Percentiles rank a stretch among this genome's conserved stretches.
Evolutionary conservation across 192 early-diverging fungal species (phyloP).

Genomic region (Coemansia sp.): DNA sequence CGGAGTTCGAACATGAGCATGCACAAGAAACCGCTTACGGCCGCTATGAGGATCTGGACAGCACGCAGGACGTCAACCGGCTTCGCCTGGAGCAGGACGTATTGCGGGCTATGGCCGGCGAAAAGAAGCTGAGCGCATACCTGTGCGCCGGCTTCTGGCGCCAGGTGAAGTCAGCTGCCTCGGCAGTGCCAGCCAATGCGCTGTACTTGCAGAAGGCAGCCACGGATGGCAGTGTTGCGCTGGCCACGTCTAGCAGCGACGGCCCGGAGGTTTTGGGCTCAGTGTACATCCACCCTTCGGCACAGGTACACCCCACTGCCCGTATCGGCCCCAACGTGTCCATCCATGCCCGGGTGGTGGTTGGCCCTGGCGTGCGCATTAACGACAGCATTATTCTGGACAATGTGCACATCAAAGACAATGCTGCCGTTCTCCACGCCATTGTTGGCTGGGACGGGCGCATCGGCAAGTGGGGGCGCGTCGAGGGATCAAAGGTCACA

Average conservation of each 20-base stretch:
- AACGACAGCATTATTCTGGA: conserved; percentile 93
- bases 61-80: conserved; percentile 56
- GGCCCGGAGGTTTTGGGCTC: conserved; percentile 83
- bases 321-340: conserved; percentile 96
- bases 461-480: conserved; percentile 89
- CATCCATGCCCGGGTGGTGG: conserved; percentile 82
- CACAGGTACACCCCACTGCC: conserved; percentile 87
- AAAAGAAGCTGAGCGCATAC: conserved; percentile 83
- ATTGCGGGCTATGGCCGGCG: conserved; percentile 76
- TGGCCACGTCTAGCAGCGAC: conserved; percentile 22
- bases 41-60: conserved; percentile 35
- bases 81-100: conserved; percentile 94
- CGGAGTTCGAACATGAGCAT: conserved; percentile 48
- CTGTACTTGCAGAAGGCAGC: conserved; percentile 85
- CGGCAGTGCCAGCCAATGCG: conserved; percentile 91
- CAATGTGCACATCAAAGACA: conserved; percentile 86
- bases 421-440: conserved; percentile 80
- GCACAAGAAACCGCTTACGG: conserved; percentile 57
- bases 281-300: conserved; percentile 94
- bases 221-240: conserved; percentile 61
- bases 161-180: conserved; percentile 93
- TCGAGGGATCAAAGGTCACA: conserved; percentile 78
- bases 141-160: conserved; percentile 91
- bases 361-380: conserved; percentile 91
- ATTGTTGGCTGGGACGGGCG: conserved; percentile 93